Conservation (phyloP, 2,329 filamentous ascomycete species). For the Paracoccidioides lutzii region DNA sequence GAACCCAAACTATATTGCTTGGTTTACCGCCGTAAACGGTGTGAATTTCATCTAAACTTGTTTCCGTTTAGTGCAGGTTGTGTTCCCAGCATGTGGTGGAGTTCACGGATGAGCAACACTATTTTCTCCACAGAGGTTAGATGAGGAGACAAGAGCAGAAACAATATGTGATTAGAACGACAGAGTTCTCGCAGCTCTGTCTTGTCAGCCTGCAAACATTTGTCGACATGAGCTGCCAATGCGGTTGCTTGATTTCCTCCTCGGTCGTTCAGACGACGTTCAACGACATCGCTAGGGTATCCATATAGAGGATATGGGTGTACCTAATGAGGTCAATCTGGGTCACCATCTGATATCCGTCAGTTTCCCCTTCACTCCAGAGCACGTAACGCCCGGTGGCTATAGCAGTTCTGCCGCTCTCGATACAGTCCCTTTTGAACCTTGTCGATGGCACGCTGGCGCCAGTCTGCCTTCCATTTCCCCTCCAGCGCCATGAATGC, state of each 20-base stretch:
- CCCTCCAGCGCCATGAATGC: constrained; percentile 34
- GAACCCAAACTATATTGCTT: constrained; percentile 39
- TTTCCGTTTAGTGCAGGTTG: constrained; percentile 26
- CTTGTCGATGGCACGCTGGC: constrained; percentile 34
- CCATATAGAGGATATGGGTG: constrained; percentile 48
- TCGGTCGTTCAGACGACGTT: no score
- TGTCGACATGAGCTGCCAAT: constrained; percentile 28
- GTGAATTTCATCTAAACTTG: constrained; percentile 25
- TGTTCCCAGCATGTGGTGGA: constrained; percentile 27
- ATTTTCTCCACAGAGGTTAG: constrained; percentile 10
- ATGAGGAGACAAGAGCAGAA: constrained; percentile 21
- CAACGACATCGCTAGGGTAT: constrained; percentile 26
- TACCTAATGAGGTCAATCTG: constrained; percentile 35
- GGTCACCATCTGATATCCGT: constrained; percentile 30
- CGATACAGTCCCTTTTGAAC: constrained; percentile 30
- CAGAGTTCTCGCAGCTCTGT: constrained; percentile 34
- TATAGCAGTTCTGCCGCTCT: constrained; percentile 29
- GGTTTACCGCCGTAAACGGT: constrained; percentile 9
- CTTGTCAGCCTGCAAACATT: constrained; percentile 40
- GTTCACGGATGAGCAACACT: constrained; percentile 25
- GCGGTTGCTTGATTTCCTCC: no score
- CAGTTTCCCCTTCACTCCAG: constrained; percentile 28
- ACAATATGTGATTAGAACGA: constrained; percentile 34
- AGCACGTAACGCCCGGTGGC: constrained; percentile 47
- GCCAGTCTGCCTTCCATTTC: constrained; percentile 26